Conservation (phyloP, 495 filamentous ascomycete genomes). For the Lophiotrema nucula region DNA sequence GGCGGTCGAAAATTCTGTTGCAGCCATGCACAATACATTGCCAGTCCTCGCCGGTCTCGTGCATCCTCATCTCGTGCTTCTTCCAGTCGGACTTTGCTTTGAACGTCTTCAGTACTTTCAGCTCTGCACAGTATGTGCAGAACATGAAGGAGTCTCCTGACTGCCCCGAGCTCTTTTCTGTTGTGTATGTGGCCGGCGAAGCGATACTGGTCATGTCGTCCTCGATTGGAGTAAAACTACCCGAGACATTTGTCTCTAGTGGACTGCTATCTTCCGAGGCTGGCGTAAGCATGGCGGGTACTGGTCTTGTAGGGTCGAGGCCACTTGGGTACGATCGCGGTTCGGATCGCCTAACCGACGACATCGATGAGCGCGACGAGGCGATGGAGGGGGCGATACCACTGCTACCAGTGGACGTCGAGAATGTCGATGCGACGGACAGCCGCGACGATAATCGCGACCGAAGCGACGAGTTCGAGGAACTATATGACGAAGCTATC, state of each 20-base stretch:
- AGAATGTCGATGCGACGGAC: slow-evolving; percentile 21
- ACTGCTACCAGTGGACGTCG: slow-evolving; percentile 19
- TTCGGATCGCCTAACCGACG: slow-evolving; percentile 6
- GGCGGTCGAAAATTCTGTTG: slow-evolving; percentile 20
- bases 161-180: not conserved
- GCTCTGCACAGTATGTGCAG: slow-evolving; percentile 29
- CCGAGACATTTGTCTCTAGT: slow-evolving; percentile 15
- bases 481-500: slow-evolving; percentile 15
- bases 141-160: slow-evolving; percentile 24
- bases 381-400: slow-evolving; percentile 21
- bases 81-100: slow-evolving; percentile 34
- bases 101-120: slow-evolving; percentile 18
- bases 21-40: slow-evolving; percentile 26
- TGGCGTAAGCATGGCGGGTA: slow-evolving; percentile 16
- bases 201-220: slow-evolving; percentile 20
- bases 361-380: slow-evolving; percentile 24
- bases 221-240: slow-evolving; percentile 21
- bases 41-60: slow-evolving; percentile 31
- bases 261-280: slow-evolving; percentile 20
- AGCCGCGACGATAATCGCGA: slow-evolving; percentile 22
- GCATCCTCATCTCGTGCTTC: slow-evolving; percentile 30
- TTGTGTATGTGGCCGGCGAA: not conserved
- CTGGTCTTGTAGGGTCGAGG: slow-evolving; percentile 17
- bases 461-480: slow-evolving; percentile 17
- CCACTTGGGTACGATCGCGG: slow-evolving; percentile 23